Base-by-base conservation (phyloP, 768 basidiomycete genomes). In the Cystobasidium ongulense region DNA sequence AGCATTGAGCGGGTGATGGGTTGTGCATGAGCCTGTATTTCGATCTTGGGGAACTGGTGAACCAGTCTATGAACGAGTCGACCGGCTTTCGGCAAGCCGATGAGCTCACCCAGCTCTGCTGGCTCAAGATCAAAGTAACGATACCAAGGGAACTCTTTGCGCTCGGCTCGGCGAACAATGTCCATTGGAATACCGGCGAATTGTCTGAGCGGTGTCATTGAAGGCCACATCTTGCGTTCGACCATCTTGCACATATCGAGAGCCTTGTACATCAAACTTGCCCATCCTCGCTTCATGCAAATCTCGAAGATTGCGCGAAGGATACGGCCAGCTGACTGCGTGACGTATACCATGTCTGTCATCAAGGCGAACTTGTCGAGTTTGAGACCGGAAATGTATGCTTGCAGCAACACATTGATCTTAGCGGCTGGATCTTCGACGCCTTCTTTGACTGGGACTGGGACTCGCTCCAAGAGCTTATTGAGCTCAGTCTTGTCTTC, bases 91-190 rank as follows among this genome's bases (percentile, higher is more conserved):
- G 90, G 91, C 63, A 97, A 87, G 27, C 93, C 93, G 64, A 99
- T 88, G 0, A 98, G 85, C 82, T 99, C 96, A 17, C 93, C 94
- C 61, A 99, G 88, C 81, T 98, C 95, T 1, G 79, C 77, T 10
- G 83, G 82, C 73, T 83, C 82, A 75, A 98, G 83, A 80, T 97
- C 95, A 76, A 95, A 98, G 83, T 97, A 98, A 29, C 94, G 89
- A 79, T 96, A 90, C 92, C 93, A 96, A 0, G 93, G 92, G 84
- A 98, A 98, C 85, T 98, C 95, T 81, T 98, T 98, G 18, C 91
- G 89, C 81, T 98, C 95, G 0, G 94, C 93, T 79, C 94, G 92
- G 72, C 81, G 80, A 4, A 80, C 76, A n/a, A 81, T 76, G 38
- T 80, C 23, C 85, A 76, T 80, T 0, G 92, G 94, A 0, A 95